Evolutionary conservation across 1,139 yeast species (phyloP).

Genomic region (Williopsis jadinii): DNA sequence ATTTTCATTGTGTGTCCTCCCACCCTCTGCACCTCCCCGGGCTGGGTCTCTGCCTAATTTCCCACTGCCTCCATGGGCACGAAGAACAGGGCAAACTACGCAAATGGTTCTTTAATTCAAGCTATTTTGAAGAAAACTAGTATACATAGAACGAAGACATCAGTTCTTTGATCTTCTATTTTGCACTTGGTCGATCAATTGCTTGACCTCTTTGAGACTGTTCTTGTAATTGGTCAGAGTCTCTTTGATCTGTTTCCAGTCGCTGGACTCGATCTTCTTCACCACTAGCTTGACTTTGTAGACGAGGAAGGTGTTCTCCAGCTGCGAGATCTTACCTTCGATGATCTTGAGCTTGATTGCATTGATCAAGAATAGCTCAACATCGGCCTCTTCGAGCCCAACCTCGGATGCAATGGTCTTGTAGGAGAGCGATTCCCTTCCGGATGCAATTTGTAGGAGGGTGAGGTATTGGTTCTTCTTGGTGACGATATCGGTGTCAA

Average conservation of each 20-base stretch:
- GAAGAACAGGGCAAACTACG: no score
- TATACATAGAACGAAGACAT: no score
- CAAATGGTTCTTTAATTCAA: no score
- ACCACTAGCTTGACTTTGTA: slow-evolving; percentile 15
- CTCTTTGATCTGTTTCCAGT: slow-evolving; percentile 18
- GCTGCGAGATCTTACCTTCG: slow-evolving; percentile 20
- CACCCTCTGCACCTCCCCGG: no score
- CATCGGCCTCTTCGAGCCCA: slow-evolving; percentile 6
- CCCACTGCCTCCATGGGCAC: no score
- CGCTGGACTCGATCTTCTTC: slow-evolving; percentile 9
- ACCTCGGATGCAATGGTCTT: slow-evolving; percentile 9
- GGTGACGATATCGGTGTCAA: slow-evolving; percentile 8
- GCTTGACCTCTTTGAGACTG: slow-evolving; percentile 17
- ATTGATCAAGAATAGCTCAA: slow-evolving; percentile 17
- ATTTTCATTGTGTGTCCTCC: no score
- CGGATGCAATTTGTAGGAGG: slow-evolving; percentile 13
- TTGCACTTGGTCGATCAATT: slow-evolving; percentile 16
- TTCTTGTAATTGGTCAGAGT: slow-evolving; percentile 18
- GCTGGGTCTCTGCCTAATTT: no score
- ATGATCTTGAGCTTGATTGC: slow-evolving; percentile 18
- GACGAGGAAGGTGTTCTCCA: slow-evolving; percentile 13
- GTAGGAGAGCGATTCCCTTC: slow-evolving; percentile 10
- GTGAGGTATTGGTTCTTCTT: slow-evolving; percentile 16
- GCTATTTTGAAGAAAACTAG: no score
- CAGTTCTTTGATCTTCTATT: slow-evolving; percentile 6